Percentiles rank a stretch among this genome's conserved stretches.
Conservation (phyloP, 352 stramenopile species). For the Pythium oligandrum region DNA sequence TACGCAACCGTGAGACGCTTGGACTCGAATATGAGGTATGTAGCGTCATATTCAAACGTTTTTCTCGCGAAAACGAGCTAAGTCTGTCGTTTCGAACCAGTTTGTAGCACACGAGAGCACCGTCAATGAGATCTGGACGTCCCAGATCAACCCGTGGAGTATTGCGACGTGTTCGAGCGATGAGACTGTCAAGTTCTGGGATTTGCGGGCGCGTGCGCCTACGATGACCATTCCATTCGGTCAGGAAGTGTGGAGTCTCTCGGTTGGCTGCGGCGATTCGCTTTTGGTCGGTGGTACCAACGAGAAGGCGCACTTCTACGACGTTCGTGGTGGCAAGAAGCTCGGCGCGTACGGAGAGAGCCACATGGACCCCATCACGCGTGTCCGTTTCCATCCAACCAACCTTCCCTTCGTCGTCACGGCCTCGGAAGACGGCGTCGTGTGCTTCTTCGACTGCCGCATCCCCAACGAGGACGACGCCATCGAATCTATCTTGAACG, state of each 20-base stretch:
- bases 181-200: slow-evolving; percentile 84
- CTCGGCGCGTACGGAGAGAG: slow-evolving; percentile 85
- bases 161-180: slow-evolving; percentile 84
- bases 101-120: slow-evolving; percentile 73
- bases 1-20: slow-evolving; percentile 67
- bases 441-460: slow-evolving; percentile 87
- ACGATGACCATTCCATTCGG: slow-evolving; percentile 59
- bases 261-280: slow-evolving; percentile 69
- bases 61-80: too few species aligned
- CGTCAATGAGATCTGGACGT: slow-evolving; percentile 83
- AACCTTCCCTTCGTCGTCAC: slow-evolving; percentile 77
- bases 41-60: neutral
- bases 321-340: slow-evolving; percentile 57
- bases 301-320: slow-evolving; percentile 77
- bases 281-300: slow-evolving; percentile 70
- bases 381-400: slow-evolving; percentile 83
- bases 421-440: slow-evolving; percentile 88
- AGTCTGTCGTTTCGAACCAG: slow-evolving; percentile 13
- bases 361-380: slow-evolving; percentile 86
- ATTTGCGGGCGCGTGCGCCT: slow-evolving; percentile 50
- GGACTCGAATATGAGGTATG: slow-evolving; percentile 48
- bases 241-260: slow-evolving; percentile 77
- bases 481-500: slow-evolving; percentile 87
- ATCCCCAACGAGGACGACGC: slow-evolving; percentile 85
- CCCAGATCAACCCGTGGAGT: slow-evolving; percentile 47